A percentile compares a stretch with the other conserved stretches of the same genome.
These are phyloP conservation scores for Dictyostelium capitatum DNA, from an alignment of 78 protist species.

Conservation along the genomic window DNA sequence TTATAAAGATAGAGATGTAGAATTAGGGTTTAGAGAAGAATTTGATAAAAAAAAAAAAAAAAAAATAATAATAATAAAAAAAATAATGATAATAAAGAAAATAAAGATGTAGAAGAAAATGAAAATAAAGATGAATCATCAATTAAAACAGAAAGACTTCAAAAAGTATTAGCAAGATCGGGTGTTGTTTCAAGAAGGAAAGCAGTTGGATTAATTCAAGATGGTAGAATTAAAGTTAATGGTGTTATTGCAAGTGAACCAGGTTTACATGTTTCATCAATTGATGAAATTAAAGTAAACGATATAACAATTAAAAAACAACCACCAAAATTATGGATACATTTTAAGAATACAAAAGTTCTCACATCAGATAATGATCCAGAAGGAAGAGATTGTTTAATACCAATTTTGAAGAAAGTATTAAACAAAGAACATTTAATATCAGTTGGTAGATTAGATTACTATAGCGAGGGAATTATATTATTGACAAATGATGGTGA, in stretches of 20 bases:
- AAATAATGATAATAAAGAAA: not conserved
- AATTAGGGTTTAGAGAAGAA: not conserved
- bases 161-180: conserved; percentile 42
- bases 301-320: not conserved
- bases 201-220: conserved; percentile 46
- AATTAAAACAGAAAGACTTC: conserved; percentile 36
- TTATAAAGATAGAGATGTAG: not conserved
- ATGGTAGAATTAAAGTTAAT: conserved; percentile 62
- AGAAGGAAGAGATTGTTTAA: conserved; percentile 36
- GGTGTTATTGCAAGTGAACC: conserved; percentile 1
- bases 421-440: conserved; percentile 31
- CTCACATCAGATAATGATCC: conserved; percentile 30
- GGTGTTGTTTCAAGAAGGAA: conserved; percentile 72
- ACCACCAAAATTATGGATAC: conserved; percentile 66
- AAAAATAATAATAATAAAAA: not conserved
- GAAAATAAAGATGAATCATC: not conserved
- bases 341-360: conserved; percentile 17
- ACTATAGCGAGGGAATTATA: conserved; percentile 61
- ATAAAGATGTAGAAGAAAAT: not conserved
- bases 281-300: conserved; percentile 28
- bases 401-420: conserved; percentile 34
- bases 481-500: conserved; percentile 71
- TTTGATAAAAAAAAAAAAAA: not conserved
- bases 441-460: conserved; percentile 70
- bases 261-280: not conserved